Evolutionary conservation across 2,329 filamentous ascomycete genomes (phyloP), one percentile per base, ranked within the genome.

Genomic region (Exophiala dermatitidis): DNA sequence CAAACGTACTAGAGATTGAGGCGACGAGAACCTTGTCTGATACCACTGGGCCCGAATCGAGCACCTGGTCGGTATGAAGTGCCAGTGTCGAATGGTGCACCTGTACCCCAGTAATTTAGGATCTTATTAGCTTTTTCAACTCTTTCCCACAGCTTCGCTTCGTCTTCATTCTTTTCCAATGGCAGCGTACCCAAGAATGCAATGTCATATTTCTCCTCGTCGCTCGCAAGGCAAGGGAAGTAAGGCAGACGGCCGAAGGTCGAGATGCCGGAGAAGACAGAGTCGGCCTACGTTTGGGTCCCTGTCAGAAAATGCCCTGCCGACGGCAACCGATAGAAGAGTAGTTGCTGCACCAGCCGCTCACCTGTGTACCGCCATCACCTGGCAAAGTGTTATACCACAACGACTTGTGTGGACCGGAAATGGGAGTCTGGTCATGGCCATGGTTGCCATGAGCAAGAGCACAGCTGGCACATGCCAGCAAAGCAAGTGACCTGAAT

Each of bases 311-410:
- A n/a, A n/a, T n/a, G n/a, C n/a, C n/a, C n/a, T n/a, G n/a, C n/a
- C n/a, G n/a, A n/a, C n/a, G n/a, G n/a, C n/a, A n/a, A n/a, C n/a
- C n/a, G n/a, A n/a, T n/a, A n/a, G n/a, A n/a, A n/a, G n/a, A n/a
- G n/a, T n/a, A n/a, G n/a, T n/a, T n/a, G n/a, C 3, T 3, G 6
- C 26, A 10, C 19, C 36, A n/a, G 36, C 36, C 34, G 58, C 72
- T 46, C 64, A 87, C 86, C 77, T 93, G 87, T 37, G 82, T 93
- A 52, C 88, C 88, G 29, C 88, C 88, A 69, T 93, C 88, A 34
- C 88, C 88, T 2, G 88, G 88, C 3, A 94, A 73, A 1, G 75
- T 83, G 68, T 88, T 91, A 70, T 91, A 94, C 88, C 88, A 94
- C 43, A 93, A 67, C 30, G 81, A 78, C 67, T 86, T 76, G 63